A percentile compares a stretch with the other conserved stretches of the same genome.
These are phyloP conservation scores for Lepidium didymum DNA, from an alignment of 345 rosid genomes.

Conservation along the genomic window DNA sequence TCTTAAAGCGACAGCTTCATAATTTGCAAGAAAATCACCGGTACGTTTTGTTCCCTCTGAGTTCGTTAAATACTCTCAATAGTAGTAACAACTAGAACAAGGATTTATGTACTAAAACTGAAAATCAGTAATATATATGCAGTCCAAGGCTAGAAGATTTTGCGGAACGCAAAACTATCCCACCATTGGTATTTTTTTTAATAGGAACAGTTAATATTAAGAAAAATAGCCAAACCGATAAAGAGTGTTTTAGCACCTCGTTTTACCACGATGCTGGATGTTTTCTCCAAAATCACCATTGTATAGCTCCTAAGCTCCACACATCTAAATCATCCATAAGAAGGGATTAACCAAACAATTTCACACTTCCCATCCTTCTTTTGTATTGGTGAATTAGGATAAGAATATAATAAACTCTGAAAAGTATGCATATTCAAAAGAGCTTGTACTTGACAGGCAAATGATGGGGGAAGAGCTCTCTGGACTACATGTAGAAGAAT, in stretches of 20 bases:
- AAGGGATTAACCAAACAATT: constrained; percentile 5
- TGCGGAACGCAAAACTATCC: background rate
- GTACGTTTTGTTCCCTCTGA: constrained; percentile 30
- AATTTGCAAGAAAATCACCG: constrained; percentile 73
- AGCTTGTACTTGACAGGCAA: constrained; percentile 38
- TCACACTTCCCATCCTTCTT: background rate
- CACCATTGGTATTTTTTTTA: background rate
- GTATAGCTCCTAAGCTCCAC: background rate
- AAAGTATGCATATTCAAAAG: background rate
- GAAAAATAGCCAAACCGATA: background rate
- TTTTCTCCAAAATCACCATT: constrained; percentile 7
- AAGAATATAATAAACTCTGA: background rate
- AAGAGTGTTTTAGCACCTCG: background rate
- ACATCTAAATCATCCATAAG: background rate
- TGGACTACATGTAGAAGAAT: constrained; percentile 49
- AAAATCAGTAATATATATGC: background rate
- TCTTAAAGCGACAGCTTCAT: constrained; percentile 64
- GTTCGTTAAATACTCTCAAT: background rate
- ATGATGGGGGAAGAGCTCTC: constrained; percentile 83
- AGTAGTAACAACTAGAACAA: background rate
- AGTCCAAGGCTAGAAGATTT: background rate
- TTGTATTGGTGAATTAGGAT: background rate
- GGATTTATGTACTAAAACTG: background rate
- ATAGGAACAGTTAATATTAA: background rate
- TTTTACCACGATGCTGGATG: constrained; percentile 6